Base-by-base conservation (phyloP, 352 stramenopile species). In the Pythium dissimile region DNA sequence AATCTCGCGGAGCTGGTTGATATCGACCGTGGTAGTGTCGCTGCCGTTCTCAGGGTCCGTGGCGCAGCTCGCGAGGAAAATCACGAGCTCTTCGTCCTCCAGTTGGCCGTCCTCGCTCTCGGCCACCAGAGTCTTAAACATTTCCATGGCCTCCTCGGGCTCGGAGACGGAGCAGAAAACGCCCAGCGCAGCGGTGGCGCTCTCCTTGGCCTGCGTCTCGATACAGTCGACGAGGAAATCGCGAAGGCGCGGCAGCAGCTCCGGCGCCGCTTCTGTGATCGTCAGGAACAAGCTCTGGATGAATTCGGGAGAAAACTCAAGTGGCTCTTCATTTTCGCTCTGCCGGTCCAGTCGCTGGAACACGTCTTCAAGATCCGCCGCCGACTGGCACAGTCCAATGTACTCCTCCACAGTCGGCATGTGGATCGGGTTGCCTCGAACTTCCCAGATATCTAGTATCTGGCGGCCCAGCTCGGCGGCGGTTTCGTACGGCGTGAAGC, bases 41-140 rank as follows among this genome's bases (percentile, higher is more conserved):
- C 21, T 38, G 4, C n/a, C 37, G 8, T 48, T 39, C 5, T 21
- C 56, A 9, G 20, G 12, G n/a, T 56, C 55, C 2, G 38, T 24
- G 31, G 69, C 74, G 46, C 67, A 70, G 42, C 75, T 86, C 5
- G 80, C 67, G 7, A 90, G 68, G 54, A 90, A 87, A 45, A 85
- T 72, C 51, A 88, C 62, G 3, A 84, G 47, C 13, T 88, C 73
- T 2, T 86, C 67, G 47, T 90, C 77, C 5, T 65, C 71, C 0
- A 90, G 46, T 43, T 69, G 62, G 27, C 59, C 60, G 8, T 56
- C 37, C 3, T 56, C 46, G 12, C 66, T 66, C 12, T 71, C 51
- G 43, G 57, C 45, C 24, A 83, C 8, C 13, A 87, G 42, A 15
- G 68, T 57, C 6, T 68, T 54, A 30, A 90, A 56, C 47, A 88